phyloP scores from a whole-genome alignment of 805 yeast species.

The Starmerella vaccinii region DNA sequence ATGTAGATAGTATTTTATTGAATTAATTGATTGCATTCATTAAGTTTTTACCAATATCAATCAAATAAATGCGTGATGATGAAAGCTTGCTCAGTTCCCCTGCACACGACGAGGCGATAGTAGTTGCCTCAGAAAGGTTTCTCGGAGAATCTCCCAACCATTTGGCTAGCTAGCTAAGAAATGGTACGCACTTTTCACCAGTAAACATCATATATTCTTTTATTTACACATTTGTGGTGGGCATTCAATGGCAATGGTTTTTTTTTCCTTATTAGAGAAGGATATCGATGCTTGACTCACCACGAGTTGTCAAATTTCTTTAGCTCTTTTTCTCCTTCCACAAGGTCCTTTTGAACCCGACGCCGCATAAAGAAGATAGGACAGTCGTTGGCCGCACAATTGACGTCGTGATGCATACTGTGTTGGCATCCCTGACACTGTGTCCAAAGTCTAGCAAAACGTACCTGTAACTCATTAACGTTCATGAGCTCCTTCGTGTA shows the following conservation, averaged over 20 bases:
- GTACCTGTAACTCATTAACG: slow-evolving; percentile 68
- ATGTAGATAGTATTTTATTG: slow-evolving; percentile 2
- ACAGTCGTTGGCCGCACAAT: slow-evolving; percentile 92
- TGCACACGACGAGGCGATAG: no score
- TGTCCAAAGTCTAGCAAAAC: slow-evolving; percentile 87
- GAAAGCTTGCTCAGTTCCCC: no score
- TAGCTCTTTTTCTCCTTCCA: slow-evolving; percentile 47
- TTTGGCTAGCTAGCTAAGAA: no score
- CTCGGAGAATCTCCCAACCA: no score
- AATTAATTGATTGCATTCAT: neutral
- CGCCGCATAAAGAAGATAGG: slow-evolving; percentile 96
- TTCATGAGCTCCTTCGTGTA: slow-evolving; percentile 73
- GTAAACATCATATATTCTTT: no score
- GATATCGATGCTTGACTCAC: slow-evolving; percentile 2
- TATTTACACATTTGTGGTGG: neutral
- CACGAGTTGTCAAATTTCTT: slow-evolving; percentile 49
- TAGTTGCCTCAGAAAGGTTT: no score
- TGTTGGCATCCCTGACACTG: slow-evolving; percentile 98
- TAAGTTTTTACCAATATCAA: neutral
- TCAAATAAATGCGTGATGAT: no score
- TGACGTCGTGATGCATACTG: slow-evolving; percentile 85
- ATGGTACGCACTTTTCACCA: no score
- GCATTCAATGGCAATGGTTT: no score
- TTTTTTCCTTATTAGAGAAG: neutral
- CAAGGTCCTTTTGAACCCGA: slow-evolving; percentile 66